Base-by-base conservation (phyloP, 768 basidiomycete species). In the Russula compacta region DNA sequence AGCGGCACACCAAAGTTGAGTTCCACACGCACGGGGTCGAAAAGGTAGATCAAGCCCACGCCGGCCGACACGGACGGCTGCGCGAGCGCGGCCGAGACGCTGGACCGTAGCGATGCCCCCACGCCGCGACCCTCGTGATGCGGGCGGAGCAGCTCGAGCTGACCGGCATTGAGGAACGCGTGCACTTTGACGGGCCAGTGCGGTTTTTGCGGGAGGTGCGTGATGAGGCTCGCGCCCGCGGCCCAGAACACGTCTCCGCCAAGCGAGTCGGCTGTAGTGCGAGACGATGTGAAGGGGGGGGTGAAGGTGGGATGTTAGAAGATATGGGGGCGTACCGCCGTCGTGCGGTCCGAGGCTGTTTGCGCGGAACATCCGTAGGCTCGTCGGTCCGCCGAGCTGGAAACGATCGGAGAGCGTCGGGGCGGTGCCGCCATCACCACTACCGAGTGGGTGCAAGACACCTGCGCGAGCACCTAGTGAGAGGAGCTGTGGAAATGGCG, bases 331-430 rank as follows among this genome's bases (percentile, higher is more conserved):
- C 83, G 65, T 67, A 91, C 91, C 68, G 17, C 83, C 81, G 63
- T 94, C 91, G 21, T 78, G 79, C 0, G 88, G 86, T 5, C 94
- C 94, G 75, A 97, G 77, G 4, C 84, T 77, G 68, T 89, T 91
- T 6, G 78, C 76, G 47, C 79, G 79, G 73, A 95, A 95, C 53
- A 83, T 81, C 6, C 97, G 78, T 0, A 98, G 78, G 56, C 84
- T 91, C 7, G 86, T 82, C 0, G 97, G 94, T 0, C 97, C 97
- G 29, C 97, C 97, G 0, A 98, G 79, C 65, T 95, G 94, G 71
- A 93, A 93, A 6, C 93, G 83, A 73, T 99, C 97, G 1, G 84
- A 79, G 67, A 91, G 87, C 24, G 84, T 79, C 7, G 81, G 78
- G 12, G 76, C 72, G 11, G 75, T 74, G 33, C 35, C 33, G 14